These are phyloP conservation scores for Castanospermum australe DNA, from an alignment of 306 rosid species.

Conservation along the genomic window DNA sequence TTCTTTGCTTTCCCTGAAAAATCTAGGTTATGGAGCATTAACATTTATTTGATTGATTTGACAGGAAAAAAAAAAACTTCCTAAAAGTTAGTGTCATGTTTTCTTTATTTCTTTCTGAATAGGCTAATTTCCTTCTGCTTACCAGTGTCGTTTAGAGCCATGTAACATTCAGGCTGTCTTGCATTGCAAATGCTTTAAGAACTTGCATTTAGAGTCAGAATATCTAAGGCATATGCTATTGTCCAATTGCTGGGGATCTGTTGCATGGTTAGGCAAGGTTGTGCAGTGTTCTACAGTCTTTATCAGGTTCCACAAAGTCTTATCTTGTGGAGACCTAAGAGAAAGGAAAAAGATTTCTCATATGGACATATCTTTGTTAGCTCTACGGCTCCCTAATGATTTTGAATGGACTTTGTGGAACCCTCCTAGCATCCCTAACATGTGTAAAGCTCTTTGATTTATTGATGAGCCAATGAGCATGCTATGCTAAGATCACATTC, in stretches of 20 bases:
- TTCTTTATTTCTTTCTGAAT: not conserved
- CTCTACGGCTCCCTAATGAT: not conserved
- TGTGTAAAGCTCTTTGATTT: constrained; percentile 11
- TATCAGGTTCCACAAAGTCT: not conserved
- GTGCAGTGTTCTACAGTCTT: not conserved
- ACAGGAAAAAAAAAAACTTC: not conserved
- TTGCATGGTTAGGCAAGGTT: not conserved
- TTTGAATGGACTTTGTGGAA: constrained; percentile 21
- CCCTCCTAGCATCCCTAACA: not conserved
- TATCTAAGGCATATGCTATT: constrained; percentile 10
- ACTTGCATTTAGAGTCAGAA: not conserved
- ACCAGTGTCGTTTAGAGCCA: constrained; percentile 13
- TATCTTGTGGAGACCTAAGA: not conserved
- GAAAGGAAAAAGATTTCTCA: not conserved
- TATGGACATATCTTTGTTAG: not conserved
- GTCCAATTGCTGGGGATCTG: not conserved
- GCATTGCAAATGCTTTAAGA: not conserved
- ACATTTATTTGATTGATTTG: not conserved
- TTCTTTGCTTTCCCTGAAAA: constrained; percentile 6
- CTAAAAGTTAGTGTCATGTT: not conserved
- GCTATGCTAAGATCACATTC: constrained; percentile 15
- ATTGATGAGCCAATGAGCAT: constrained; percentile 33
- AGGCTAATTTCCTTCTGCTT: not conserved
- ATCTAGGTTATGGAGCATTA: not conserved
- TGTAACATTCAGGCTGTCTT: constrained; percentile 6